These are phyloP conservation scores for Plasmodium inui DNA, from an alignment of 169 alveolate genomes.

Conservation along the genomic window DNA sequence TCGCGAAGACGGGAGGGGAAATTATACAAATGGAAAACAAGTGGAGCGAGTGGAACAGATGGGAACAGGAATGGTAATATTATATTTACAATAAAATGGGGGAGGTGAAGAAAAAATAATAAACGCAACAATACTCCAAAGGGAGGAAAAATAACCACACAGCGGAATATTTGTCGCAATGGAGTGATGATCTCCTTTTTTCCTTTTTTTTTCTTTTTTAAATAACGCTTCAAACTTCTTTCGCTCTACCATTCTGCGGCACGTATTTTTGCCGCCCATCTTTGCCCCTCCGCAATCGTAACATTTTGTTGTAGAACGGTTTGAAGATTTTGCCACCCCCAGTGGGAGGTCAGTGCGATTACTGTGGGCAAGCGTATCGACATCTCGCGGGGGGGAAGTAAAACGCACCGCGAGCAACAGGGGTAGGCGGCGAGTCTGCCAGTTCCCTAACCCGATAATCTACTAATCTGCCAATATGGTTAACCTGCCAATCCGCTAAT, in stretches of 20 bases:
- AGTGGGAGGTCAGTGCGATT: background rate
- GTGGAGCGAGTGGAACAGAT: background rate
- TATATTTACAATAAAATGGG: background rate
- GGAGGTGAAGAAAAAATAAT: background rate
- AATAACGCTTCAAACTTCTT: background rate
- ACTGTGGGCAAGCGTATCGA: background rate
- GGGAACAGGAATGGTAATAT: background rate
- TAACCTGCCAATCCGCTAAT: background rate
- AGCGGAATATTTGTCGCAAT: background rate
- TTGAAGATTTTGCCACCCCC: background rate
- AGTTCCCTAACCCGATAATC: background rate
- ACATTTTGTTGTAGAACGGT: background rate
- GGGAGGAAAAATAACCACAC: background rate
- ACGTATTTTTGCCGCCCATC: background rate
- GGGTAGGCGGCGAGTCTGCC: background rate
- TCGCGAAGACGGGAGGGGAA: background rate
- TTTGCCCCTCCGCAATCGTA: background rate
- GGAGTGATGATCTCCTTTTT: background rate
- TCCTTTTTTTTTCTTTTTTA: background rate
- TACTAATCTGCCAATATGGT: background rate
- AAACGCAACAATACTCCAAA: background rate
- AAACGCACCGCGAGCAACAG: background rate
- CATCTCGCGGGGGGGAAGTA: background rate
- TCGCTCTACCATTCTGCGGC: background rate
- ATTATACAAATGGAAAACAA: background rate